A percentile compares a stretch with the other conserved stretches of the same genome.
phyloP scores from a whole-genome alignment of 108 stramenopile genomes.

The Cyclotella cryptica region DNA sequence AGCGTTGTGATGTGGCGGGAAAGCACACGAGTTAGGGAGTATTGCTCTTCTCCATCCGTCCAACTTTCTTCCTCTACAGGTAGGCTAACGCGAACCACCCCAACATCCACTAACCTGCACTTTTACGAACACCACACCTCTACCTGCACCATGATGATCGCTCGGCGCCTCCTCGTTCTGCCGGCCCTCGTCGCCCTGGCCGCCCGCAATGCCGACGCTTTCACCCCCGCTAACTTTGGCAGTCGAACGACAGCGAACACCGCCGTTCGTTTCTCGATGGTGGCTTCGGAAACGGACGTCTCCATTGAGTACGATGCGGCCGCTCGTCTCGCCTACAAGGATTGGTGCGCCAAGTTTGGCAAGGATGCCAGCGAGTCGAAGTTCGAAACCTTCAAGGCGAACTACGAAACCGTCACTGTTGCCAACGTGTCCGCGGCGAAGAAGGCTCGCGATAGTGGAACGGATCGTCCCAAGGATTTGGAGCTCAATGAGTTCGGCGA shows the following conservation, averaged over 20 bases:
- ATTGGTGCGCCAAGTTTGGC: conserved; percentile 69
- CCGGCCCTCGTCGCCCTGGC: conserved; percentile 59
- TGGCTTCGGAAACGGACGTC: conserved; percentile 59
- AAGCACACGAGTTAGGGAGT: too few relatives aligned
- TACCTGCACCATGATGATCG: conserved; percentile 37
- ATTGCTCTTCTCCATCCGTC: not conserved
- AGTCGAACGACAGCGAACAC: conserved; percentile 9
- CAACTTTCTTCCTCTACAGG: not conserved
- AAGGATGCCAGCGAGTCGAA: conserved; percentile 62
- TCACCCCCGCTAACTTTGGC: conserved; percentile 48
- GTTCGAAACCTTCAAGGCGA: conserved; percentile 71
- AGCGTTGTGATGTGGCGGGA: not conserved
- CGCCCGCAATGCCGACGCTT: conserved; percentile 49
- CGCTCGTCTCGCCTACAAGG: conserved; percentile 82
- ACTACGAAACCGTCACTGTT: conserved; percentile 82
- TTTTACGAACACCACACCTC: conserved; percentile 4
- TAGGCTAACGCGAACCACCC: not conserved
- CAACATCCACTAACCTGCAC: not conserved
- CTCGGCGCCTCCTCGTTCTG: conserved; percentile 52
- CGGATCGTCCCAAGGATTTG: conserved; percentile 59
- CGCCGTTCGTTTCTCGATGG: conserved; percentile 34
- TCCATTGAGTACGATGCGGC: conserved; percentile 83
- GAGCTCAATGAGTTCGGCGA: conserved; percentile 85
- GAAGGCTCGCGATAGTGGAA: conserved; percentile 66
- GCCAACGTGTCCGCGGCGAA: conserved; percentile 86